These are phyloP conservation scores for Tetraselmis chui DNA, from an alignment of 139 green algal genomes.

Conservation along the genomic window DNA sequence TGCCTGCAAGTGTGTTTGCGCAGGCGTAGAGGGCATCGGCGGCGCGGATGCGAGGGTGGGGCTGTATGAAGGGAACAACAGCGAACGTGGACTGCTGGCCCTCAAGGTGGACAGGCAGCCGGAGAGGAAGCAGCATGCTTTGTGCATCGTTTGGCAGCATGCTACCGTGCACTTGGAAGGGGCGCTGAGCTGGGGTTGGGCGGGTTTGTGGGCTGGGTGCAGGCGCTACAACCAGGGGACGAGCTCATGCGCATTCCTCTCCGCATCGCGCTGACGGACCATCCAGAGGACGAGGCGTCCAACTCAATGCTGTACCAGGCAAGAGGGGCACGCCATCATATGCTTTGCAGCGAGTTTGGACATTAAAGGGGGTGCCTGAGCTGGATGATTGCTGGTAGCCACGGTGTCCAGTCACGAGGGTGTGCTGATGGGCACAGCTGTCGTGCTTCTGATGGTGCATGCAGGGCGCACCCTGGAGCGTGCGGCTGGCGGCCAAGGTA, in stretches of 20 bases:
- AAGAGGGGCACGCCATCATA: too few species aligned
- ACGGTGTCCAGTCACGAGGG: too few species aligned
- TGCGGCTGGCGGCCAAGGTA: slow-evolving; percentile 63
- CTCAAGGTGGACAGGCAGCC: slow-evolving; percentile 22
- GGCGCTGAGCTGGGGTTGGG: neutral
- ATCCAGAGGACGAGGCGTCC: slow-evolving; percentile 42
- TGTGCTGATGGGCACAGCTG: too few species aligned
- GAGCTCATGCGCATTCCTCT: slow-evolving; percentile 53
- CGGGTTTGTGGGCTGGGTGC: neutral
- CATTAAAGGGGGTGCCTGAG: too few species aligned
- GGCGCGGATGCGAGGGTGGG: neutral
- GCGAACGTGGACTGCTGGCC: slow-evolving; percentile 44
- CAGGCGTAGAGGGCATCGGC: neutral
- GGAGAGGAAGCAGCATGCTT: neutral
- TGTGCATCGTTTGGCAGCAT: too few species aligned
- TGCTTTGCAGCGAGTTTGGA: neutral
- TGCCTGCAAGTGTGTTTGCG: too few species aligned
- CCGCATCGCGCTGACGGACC: slow-evolving; percentile 57
- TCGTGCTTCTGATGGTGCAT: too few species aligned
- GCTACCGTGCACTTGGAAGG: neutral
- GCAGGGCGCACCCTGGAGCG: slow-evolving; percentile 55
- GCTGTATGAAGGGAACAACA: slow-evolving; percentile 18
- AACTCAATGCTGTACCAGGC: slow-evolving; percentile 16
- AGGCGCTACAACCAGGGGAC: slow-evolving; percentile 30
- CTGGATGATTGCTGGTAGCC: too few species aligned